phyloP scores from a whole-genome alignment of 352 stramenopile species.

The Phytophthora fragariae region DNA sequence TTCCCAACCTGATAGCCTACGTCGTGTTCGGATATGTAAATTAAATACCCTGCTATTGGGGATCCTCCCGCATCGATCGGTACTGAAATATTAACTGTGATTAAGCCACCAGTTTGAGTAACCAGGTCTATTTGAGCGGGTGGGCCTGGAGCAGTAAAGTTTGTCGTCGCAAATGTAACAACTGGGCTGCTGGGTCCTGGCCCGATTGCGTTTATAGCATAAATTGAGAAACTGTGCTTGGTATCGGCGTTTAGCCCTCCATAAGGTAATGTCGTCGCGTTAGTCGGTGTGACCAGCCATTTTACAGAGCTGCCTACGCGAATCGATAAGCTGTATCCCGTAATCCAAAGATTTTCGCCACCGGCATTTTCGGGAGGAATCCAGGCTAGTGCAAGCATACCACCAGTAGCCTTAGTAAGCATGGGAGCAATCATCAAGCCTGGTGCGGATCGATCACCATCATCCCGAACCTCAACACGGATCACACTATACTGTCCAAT shows the following conservation, averaged over 20 bases:
- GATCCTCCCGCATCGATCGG: slow-evolving; percentile 55
- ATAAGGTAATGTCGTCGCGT: slow-evolving; percentile 44
- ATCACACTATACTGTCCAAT: slow-evolving; percentile 43
- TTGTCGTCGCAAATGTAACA: slow-evolving; percentile 42
- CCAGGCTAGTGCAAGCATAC: slow-evolving; percentile 56
- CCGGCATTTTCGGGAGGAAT: slow-evolving; percentile 54
- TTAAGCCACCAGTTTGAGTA: slow-evolving; percentile 52
- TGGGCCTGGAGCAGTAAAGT: slow-evolving; percentile 47
- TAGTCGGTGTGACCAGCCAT: slow-evolving; percentile 38
- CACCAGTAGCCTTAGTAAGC: slow-evolving; percentile 47
- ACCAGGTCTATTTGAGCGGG: slow-evolving; percentile 31
- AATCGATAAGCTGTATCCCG: slow-evolving; percentile 48
- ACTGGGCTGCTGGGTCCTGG: slow-evolving; percentile 25
- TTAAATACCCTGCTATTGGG: slow-evolving; percentile 43
- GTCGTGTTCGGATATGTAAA: slow-evolving; percentile 20
- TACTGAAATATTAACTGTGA: slow-evolving; percentile 40
- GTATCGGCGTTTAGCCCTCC: slow-evolving; percentile 37
- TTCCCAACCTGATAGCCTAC: slow-evolving; percentile 17
- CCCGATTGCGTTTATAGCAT: slow-evolving; percentile 51
- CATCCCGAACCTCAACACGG: slow-evolving; percentile 50
- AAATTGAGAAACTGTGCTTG: slow-evolving; percentile 46
- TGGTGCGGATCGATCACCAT: slow-evolving; percentile 57
- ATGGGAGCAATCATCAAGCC: slow-evolving; percentile 32
- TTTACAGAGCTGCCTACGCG: slow-evolving; percentile 4
- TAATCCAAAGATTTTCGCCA: slow-evolving; percentile 46